Evolutionary conservation across 768 basidiomycete genomes (phyloP).

Genomic region (Goffeauzyma gilvescens): DNA sequence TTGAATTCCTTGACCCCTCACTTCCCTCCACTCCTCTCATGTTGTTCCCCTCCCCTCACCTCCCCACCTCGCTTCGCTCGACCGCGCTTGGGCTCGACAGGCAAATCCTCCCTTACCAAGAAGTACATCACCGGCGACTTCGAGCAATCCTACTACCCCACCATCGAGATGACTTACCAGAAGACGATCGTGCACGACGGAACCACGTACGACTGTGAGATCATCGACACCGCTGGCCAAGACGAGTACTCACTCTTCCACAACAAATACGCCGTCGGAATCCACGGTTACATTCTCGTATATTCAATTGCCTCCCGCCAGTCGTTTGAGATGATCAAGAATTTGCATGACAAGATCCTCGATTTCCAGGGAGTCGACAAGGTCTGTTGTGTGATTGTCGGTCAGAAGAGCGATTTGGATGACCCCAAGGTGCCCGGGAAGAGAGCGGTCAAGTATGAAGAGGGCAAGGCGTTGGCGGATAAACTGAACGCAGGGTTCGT

Average conservation of each 20-base stretch:
- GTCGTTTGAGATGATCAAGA: constrained; percentile 86
- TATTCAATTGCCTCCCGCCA: constrained; percentile 77
- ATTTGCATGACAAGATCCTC: constrained; percentile 81
- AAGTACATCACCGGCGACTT: constrained; percentile 88
- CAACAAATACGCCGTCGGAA: constrained; percentile 82
- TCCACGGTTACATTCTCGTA: constrained; percentile 90
- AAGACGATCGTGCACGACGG: constrained; percentile 77
- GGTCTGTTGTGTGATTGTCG: constrained; percentile 85
- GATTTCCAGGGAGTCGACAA: constrained; percentile 64
- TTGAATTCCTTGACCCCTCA: background rate
- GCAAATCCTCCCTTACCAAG: constrained; percentile 80
- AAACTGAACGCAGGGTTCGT: constrained; percentile 58
- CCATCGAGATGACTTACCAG: constrained; percentile 70
- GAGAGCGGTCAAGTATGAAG: constrained; percentile 51
- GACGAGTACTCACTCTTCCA: constrained; percentile 92
- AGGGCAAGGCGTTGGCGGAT: constrained; percentile 57
- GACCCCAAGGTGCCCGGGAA: too few species aligned
- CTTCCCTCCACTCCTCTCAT: background rate
- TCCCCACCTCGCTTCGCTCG: background rate
- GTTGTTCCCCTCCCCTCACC: background rate
- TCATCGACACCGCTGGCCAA: constrained; percentile 97
- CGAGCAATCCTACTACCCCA: constrained; percentile 82
- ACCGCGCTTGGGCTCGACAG: too few species aligned
- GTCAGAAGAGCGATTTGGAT: constrained; percentile 70
- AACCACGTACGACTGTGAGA: constrained; percentile 82